phyloP scores from a whole-genome alignment of 2,329 filamentous ascomycete species.

The Paramyrothecium sp. region DNA sequence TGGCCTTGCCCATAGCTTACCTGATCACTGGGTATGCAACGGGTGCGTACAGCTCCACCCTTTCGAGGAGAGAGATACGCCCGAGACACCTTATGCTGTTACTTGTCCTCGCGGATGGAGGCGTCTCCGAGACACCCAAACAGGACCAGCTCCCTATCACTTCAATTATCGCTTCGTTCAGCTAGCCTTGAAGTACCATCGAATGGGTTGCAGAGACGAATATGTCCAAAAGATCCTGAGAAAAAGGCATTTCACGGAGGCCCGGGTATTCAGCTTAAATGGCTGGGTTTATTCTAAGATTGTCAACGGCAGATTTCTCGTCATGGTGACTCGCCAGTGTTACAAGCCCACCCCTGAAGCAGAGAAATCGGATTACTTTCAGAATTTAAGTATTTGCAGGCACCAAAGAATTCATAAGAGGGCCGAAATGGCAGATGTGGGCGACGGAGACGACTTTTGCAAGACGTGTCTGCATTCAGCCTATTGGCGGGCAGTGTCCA shows the following conservation, averaged over 20 bases:
- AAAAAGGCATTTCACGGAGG: background rate
- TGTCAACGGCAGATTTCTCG: background rate
- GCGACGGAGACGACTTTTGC: background rate
- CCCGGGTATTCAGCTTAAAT: background rate
- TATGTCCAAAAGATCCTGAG: background rate
- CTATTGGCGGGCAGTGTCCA: background rate
- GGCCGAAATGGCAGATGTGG: background rate
- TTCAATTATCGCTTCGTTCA: background rate
- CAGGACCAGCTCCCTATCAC: too few relatives aligned
- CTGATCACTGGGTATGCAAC: background rate
- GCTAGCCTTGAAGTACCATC: background rate
- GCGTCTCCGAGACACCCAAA: too few relatives aligned
- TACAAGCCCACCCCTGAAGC: background rate
- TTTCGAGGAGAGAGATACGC: background rate
- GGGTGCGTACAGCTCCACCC: background rate
- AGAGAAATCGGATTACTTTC: background rate
- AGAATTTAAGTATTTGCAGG: background rate
- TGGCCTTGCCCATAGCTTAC: background rate
- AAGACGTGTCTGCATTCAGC: background rate
- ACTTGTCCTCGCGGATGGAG: background rate
- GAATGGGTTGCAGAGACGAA: background rate
- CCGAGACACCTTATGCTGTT: background rate
- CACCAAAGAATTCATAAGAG: background rate
- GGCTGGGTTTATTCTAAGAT: background rate
- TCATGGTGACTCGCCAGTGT: background rate